Evolutionary conservation across 2,329 filamentous ascomycete genomes (phyloP).

Genomic region (Fusarium virguliforme): DNA sequence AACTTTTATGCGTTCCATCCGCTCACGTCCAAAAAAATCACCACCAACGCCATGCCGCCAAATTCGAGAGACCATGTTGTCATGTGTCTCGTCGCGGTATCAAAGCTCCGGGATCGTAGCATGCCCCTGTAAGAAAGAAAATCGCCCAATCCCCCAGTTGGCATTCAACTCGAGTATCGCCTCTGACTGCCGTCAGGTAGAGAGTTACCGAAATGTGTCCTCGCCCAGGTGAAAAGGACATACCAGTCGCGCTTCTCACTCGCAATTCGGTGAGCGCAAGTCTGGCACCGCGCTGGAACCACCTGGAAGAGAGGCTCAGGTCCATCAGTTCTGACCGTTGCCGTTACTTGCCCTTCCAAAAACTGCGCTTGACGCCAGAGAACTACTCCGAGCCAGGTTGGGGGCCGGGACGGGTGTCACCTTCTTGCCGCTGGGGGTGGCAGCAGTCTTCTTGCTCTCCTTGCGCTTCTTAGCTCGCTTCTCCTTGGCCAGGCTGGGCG

Average conservation of each 20-base stretch:
- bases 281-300: neutral
- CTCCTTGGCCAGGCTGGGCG: constrained; percentile 48
- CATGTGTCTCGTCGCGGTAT: constrained; percentile 46
- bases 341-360: constrained; percentile 17
- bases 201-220: neutral
- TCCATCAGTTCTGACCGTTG: neutral
- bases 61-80: constrained; percentile 45
- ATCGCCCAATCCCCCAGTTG: constrained; percentile 16
- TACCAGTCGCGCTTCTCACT: neutral
- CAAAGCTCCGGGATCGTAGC: constrained; percentile 41
- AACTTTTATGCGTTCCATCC: constrained; percentile 29
- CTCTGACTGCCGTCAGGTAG: neutral
- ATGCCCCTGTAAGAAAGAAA: constrained; percentile 34
- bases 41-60: constrained; percentile 52
- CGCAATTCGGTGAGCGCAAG: neutral
- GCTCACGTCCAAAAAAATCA: constrained; percentile 43
- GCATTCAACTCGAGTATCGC: constrained; percentile 14
- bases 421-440: constrained; percentile 46
- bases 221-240: neutral
- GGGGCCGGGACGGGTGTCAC: constrained; percentile 51
- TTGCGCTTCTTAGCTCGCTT: constrained; percentile 55
- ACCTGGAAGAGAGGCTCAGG: constrained; percentile 7
- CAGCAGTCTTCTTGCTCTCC: constrained; percentile 43
- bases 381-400: constrained; percentile 48
- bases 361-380: constrained; percentile 6